Evolutionary conservation across 1,284 basidiomycete species (phyloP).

Genomic region (Melanopsichium pennsylvanicum): DNA sequence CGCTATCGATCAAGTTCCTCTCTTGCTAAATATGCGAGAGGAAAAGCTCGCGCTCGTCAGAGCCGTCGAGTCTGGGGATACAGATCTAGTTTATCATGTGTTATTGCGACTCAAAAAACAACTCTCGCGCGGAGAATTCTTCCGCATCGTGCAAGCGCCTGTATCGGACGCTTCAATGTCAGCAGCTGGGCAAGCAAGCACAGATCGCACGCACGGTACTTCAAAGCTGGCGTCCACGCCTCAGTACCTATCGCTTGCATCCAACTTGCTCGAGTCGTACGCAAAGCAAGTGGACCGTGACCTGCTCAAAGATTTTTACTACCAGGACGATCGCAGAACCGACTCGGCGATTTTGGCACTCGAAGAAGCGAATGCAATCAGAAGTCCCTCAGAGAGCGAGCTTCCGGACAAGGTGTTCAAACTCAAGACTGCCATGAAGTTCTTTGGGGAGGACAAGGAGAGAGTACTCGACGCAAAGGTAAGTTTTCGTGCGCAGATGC

Average conservation of each 20-base stretch:
- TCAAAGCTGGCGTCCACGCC: slow-evolving; percentile 29
- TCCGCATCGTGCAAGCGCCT: slow-evolving; percentile 80
- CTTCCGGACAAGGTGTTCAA: slow-evolving; percentile 72
- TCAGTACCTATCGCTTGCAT: slow-evolving; percentile 51
- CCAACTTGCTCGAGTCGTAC: slow-evolving; percentile 59
- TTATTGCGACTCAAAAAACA: slow-evolving; percentile 71
- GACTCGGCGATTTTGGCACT: slow-evolving; percentile 87
- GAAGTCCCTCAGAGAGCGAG: slow-evolving; percentile 15
- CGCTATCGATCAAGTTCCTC: slow-evolving; percentile 90
- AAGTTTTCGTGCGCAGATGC: too few relatives aligned
- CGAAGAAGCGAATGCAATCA: slow-evolving; percentile 70
- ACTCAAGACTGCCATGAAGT: slow-evolving; percentile 84
- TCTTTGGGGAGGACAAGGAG: slow-evolving; percentile 93
- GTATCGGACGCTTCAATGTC: slow-evolving; percentile 33
- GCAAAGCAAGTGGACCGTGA: slow-evolving; percentile 73
- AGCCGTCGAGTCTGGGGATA: slow-evolving; percentile 92
- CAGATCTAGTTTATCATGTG: slow-evolving; percentile 73
- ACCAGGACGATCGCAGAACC: slow-evolving; percentile 92
- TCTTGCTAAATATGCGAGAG: slow-evolving; percentile 92
- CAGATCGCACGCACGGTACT: slow-evolving; percentile 1
- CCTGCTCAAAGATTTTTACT: slow-evolving; percentile 94
- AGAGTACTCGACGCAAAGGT: slow-evolving; percentile 88
- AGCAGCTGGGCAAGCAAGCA: neutral
- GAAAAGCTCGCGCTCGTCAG: slow-evolving; percentile 86
- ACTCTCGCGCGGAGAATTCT: slow-evolving; percentile 88